Evolutionary conservation across 2,329 filamentous ascomycete species (phyloP), one percentile per base, ranked within the genome.

Genomic region (Claviceps purpurea): DNA sequence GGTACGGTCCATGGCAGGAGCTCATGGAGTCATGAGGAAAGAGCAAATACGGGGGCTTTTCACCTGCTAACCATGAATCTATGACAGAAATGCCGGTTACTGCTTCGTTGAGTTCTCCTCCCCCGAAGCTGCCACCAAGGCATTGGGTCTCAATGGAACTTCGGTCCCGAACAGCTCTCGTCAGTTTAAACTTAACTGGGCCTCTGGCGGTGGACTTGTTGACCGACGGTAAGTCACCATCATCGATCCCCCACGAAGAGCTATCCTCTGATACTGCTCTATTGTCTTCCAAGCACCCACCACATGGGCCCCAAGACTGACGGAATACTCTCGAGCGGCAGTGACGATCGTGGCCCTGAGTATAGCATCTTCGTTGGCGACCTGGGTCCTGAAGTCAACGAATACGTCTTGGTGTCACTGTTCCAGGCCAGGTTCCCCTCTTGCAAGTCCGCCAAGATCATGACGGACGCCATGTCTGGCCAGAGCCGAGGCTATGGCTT

Each of bases 401-500:
- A 98, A 74, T 97, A 95, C 64, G 91, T 97, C 53, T 77, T 98
- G 55, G 91, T 97, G 51, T 95, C 90, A 26, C 84, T 98, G 49
- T 98, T 98, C 80, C 91, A 97, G 73, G 85, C 84, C 65, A 89
- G 91, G 56, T 98, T 95, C 77, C 86, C 87, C 0, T 95, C 89
- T 8, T 97, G 91, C 87, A 97, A 97, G 77, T 95, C 89, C 40
- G 93, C 93, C 64, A 98, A 98, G 79, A 98, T 98, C 72, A 98
- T 98, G 93, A 95, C 91, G 55, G 93, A 98, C 65, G 91, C 93
- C 56, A 93, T 97, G 72, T 95, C 87, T 57, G 93, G 93, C 61
- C 91, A 97, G 80, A 96, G 90, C 57, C 89, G 93, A 57, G 93
- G 93, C 52, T 98, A 98, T 64, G 93, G 93, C 47, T 98, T 98